Percentiles rank a stretch among this genome's conserved stretches.
phyloP scores from a whole-genome alignment of 2,329 filamentous ascomycete genomes.

The Aspergillus fumigatus region DNA sequence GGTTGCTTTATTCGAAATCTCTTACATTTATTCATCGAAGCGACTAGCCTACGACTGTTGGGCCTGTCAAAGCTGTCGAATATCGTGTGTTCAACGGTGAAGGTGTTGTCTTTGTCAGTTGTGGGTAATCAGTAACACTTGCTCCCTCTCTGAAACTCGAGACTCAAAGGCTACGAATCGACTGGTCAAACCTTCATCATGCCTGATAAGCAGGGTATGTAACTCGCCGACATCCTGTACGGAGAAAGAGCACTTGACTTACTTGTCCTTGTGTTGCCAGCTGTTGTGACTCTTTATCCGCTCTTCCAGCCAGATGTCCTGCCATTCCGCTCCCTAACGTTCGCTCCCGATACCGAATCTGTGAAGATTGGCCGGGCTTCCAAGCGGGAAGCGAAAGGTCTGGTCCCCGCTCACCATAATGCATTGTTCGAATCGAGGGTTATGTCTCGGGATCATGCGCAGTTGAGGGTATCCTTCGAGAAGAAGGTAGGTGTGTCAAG shows the following conservation, averaged over 20 bases:
- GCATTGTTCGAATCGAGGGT: conserved; percentile 45
- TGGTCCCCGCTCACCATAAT: conserved; percentile 36
- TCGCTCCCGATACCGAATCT: conserved; percentile 22
- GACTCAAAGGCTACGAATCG: neutral
- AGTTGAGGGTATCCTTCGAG: conserved; percentile 24
- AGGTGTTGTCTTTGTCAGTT: neutral
- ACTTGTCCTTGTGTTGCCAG: conserved; percentile 19
- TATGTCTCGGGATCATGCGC: conserved; percentile 45
- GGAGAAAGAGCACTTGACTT: conserved; percentile 1
- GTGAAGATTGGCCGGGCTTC: conserved; percentile 41
- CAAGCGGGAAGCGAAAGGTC: conserved; percentile 33
- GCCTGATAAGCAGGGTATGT: conserved; percentile 23
- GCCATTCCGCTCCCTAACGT: conserved; percentile 29
- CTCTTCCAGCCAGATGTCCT: conserved; percentile 21
- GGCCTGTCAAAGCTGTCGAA: neutral
- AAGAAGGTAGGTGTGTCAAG: conserved; percentile 22
- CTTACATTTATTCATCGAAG: neutral
- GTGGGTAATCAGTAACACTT: neutral
- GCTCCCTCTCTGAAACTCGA: neutral
- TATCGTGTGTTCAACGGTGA: neutral
- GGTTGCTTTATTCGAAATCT: neutral
- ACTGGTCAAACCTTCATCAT: conserved; percentile 12
- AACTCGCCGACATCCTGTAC: neutral
- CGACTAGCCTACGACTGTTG: neutral
- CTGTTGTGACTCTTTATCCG: conserved; percentile 29